These are phyloP conservation scores for Eucalyptus melliodora DNA, from an alignment of 345 rosid genomes.

Conservation along the genomic window DNA sequence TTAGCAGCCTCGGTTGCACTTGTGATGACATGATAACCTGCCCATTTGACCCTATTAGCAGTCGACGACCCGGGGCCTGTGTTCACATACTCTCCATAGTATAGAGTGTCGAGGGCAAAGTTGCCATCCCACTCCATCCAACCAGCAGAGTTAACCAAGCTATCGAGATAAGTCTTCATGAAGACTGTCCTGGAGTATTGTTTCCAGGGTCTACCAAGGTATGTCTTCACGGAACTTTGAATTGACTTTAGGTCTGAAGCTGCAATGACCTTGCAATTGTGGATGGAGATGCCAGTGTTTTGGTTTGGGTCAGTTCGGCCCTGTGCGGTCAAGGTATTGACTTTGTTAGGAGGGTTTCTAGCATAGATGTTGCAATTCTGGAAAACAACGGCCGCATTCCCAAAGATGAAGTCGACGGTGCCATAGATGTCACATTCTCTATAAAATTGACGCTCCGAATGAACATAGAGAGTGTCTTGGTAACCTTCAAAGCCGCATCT, in stretches of 20 bases:
- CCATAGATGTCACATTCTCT: constrained; percentile 46
- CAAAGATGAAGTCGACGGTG: constrained; percentile 49
- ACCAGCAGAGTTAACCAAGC: constrained; percentile 32
- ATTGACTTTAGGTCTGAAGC: constrained; percentile 25
- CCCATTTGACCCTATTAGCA: constrained; percentile 29
- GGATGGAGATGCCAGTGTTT: constrained; percentile 45
- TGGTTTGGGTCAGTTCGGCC: constrained; percentile 48
- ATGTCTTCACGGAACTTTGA: constrained; percentile 32
- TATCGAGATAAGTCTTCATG: constrained; percentile 27
- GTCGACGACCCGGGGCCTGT: constrained; percentile 36
- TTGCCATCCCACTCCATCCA: constrained; percentile 45
- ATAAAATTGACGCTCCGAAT: constrained; percentile 51
- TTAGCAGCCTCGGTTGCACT: constrained; percentile 23
- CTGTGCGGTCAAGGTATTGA: constrained; percentile 38
- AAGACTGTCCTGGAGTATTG: constrained; percentile 31
- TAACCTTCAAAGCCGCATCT: constrained; percentile 49
- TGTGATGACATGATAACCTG: constrained; percentile 21
- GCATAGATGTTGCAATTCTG: constrained; percentile 47
- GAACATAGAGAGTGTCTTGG: constrained; percentile 56
- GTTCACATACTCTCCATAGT: constrained; percentile 42
- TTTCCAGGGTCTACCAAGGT: constrained; percentile 47
- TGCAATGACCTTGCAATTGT: constrained; percentile 35
- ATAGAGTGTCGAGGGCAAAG: constrained; percentile 33
- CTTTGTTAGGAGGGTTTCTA: constrained; percentile 21
- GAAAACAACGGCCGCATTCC: constrained; percentile 44